phyloP scores from a whole-genome alignment of 371 early-diverging fungal species.

The Mortierella sp. region DNA sequence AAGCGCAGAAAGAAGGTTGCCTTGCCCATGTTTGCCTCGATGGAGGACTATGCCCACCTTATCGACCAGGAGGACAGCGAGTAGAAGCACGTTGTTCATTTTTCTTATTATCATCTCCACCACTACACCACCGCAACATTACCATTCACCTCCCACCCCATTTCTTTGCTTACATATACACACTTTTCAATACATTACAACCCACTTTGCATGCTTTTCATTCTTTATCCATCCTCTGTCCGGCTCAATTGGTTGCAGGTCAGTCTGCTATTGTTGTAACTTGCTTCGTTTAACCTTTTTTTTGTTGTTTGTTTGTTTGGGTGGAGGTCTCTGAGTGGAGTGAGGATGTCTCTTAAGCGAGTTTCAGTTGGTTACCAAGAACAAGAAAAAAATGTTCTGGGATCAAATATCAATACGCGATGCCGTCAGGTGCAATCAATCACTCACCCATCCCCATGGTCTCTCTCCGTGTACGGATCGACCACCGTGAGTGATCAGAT shows the following conservation, averaged over 20 bases:
- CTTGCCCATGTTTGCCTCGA: constrained; percentile 79
- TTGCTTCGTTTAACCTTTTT: not conserved
- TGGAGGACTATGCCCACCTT: constrained; percentile 80
- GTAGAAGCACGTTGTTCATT: constrained; percentile 11
- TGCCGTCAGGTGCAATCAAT: not conserved
- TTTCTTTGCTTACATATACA: constrained; percentile 1
- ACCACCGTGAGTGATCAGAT: not conserved
- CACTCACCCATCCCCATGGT: not conserved
- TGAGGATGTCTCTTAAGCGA: not conserved
- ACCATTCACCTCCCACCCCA: not conserved
- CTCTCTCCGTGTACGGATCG: not conserved
- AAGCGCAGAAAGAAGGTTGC: constrained; percentile 72
- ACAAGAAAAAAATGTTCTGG: not conserved
- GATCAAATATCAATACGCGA: not conserved
- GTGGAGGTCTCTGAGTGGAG: not conserved
- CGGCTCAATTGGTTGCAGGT: not conserved
- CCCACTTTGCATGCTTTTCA: constrained; percentile 12
- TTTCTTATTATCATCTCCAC: not conserved
- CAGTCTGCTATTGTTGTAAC: not conserved
- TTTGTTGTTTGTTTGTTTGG: not conserved
- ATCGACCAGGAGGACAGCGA: constrained; percentile 66
- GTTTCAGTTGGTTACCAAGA: not conserved
- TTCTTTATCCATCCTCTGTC: not conserved
- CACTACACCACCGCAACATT: not conserved
- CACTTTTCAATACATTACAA: constrained; percentile 1